Conservation (phyloP, 345 rosid species). For the Rhodamnia rubescens region DNA sequence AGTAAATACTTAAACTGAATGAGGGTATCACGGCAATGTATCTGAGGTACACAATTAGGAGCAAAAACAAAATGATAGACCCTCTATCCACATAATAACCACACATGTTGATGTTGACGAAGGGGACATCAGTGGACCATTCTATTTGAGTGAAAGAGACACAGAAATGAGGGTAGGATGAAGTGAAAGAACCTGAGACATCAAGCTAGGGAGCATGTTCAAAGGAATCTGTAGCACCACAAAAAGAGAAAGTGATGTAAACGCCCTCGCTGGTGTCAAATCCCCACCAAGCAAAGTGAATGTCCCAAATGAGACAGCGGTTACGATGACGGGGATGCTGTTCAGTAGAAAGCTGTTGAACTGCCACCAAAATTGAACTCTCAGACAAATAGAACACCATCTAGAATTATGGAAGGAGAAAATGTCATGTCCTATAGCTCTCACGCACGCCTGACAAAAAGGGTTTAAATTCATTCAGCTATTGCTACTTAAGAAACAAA, state of each 20-base stretch:
- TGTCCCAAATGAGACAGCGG: constrained; percentile 77
- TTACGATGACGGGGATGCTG: constrained; percentile 83
- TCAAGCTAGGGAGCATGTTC: constrained; percentile 73
- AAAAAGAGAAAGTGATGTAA: constrained; percentile 89
- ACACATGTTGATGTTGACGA: background rate
- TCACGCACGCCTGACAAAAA: background rate
- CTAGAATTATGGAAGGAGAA: background rate
- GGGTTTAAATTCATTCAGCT: background rate
- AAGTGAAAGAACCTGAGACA: constrained; percentile 57
- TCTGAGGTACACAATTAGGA: background rate
- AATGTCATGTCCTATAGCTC: background rate
- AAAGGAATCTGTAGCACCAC: constrained; percentile 68
- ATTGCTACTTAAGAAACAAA: background rate
- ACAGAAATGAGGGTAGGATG: background rate
- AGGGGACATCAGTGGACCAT: background rate
- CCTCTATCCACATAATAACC: background rate
- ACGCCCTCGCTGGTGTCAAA: constrained; percentile 90
- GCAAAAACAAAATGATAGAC: background rate
- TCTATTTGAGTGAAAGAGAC: background rate
- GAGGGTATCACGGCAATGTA: background rate
- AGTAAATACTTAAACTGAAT: background rate
- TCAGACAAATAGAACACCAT: background rate
- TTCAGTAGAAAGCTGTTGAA: constrained; percentile 69
- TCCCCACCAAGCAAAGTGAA: constrained; percentile 91
- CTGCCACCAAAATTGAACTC: constrained; percentile 36